Conservation (phyloP, 345 rosid genomes). For the rapeseed (Brassica napus) region DNA sequence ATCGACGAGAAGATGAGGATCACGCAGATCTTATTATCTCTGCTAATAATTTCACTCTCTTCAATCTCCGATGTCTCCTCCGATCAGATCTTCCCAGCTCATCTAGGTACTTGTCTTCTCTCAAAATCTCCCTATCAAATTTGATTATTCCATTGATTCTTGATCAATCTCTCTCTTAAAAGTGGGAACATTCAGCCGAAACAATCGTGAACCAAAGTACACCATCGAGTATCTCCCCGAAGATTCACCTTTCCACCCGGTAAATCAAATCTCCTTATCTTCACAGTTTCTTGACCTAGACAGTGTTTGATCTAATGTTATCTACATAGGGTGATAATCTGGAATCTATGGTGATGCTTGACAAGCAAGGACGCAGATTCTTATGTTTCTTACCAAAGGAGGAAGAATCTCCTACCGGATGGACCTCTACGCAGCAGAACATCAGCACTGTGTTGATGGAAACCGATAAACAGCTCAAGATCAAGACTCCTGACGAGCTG, state of each 20-base stretch:
- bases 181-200: constrained; percentile 74
- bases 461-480: constrained; percentile 60
- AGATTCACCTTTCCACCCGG: constrained; percentile 76
- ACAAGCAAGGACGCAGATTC: constrained; percentile 27
- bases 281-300: background rate
- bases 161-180: background rate
- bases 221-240: constrained; percentile 71
- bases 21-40: constrained; percentile 31
- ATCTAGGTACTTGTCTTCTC: constrained; percentile 43
- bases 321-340: background rate
- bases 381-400: constrained; percentile 84
- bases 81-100: constrained; percentile 71
- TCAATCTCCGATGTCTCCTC: constrained; percentile 44
- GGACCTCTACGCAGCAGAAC: constrained; percentile 53
- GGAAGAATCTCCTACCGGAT: constrained; percentile 56
- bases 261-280: constrained; percentile 21
- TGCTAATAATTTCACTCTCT: constrained; percentile 31
- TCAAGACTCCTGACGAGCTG: constrained; percentile 91
- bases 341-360: background rate
- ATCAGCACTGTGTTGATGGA: constrained; percentile 78
- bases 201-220: constrained; percentile 82
- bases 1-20: constrained; percentile 5
- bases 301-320: background rate
- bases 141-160: background rate
- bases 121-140: background rate